Base-by-base conservation (phyloP, 306 rosid genomes). In the Vigna radiata region DNA sequence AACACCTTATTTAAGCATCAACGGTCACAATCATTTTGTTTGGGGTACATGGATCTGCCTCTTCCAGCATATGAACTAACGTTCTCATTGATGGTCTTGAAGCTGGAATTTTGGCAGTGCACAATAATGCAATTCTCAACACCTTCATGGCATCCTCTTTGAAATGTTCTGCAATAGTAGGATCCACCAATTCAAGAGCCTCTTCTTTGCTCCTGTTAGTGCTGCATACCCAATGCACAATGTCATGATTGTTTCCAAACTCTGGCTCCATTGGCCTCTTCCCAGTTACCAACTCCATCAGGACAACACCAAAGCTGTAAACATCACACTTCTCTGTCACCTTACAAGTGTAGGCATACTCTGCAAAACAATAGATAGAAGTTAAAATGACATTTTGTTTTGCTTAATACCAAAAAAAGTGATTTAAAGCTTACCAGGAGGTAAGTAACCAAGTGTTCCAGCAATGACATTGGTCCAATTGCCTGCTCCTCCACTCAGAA, bases 311-410 rank as follows among this genome's bases (percentile, higher is more conserved):
- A 70, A 93, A 93, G 78, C 98, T 93, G 72, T 93, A 91, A 16
- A 93, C 98, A 47, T 93, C 98, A 31, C 90, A 90, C 90, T 93
- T 93, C 83, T 93, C 98, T n/a, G 83, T 91, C 73, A 93, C 86
- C 84, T 85, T 93, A 85, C 84, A 85, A 6, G 92, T 88, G 79
- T 93, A 93, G 56, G 91, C 97, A 70, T 90, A 93, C 64, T 93
- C 97, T 93, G 86, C 71, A 70, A 27, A 77, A 72, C 10, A 77
- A 59, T 59, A 33, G 13, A 15, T 29, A 16, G 60, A 60, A 60
- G 19, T 10, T 54, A 37, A 17, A 48, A 74, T 74, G 59, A 31
- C 68, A 7, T 12, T 25, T 43, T 73, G 7, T 25, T 43, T 73
- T 43, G 44, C 16, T 5, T 44, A 46, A 60, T 39, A 5, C 6